Conservation (phyloP, 1,284 basidiomycete species). For the Trichosporon sp. region DNA sequence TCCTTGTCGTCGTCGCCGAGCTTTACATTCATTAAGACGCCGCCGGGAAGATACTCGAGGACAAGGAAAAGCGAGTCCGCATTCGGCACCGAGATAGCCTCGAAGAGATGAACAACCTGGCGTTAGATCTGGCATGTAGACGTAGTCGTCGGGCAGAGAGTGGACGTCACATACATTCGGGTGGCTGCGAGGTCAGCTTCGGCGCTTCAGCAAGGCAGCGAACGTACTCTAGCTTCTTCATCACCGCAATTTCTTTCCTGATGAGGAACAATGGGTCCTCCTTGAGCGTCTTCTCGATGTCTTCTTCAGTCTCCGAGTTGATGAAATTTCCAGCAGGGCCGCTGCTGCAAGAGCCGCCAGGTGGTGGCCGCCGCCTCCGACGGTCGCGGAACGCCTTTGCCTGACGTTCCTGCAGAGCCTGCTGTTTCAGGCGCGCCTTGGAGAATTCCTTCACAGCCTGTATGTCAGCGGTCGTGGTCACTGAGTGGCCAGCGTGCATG, state of each 20-base stretch:
- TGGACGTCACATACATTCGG: conserved; percentile 36
- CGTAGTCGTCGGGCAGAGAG: background rate
- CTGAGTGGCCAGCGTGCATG: too few species aligned
- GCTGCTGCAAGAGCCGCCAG: background rate
- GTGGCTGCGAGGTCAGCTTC: conserved; percentile 30
- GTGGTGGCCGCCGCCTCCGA: conserved; percentile 7
- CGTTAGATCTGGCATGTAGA: conserved; percentile 9
- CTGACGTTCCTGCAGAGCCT: conserved; percentile 35
- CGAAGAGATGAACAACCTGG: conserved; percentile 53
- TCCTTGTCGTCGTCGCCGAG: conserved; percentile 40
- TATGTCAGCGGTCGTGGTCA: background rate
- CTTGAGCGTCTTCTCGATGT: conserved; percentile 9
- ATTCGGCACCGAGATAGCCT: conserved; percentile 54
- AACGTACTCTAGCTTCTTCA: conserved; percentile 51
- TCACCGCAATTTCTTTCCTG: conserved; percentile 48
- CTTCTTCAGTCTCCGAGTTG: background rate
- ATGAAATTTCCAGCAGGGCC: conserved; percentile 4
- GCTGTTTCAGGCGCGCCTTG: conserved; percentile 43
- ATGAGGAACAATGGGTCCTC: conserved; percentile 46
- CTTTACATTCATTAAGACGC: conserved; percentile 51
- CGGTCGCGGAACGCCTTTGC: conserved; percentile 10
- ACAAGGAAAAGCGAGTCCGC: conserved; percentile 54
- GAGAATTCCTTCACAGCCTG: conserved; percentile 50
- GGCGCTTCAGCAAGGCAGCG: background rate
- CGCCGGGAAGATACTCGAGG: conserved; percentile 52